Conservation (phyloP, 352 stramenopile genomes). For the Phytophthora multivora region DNA sequence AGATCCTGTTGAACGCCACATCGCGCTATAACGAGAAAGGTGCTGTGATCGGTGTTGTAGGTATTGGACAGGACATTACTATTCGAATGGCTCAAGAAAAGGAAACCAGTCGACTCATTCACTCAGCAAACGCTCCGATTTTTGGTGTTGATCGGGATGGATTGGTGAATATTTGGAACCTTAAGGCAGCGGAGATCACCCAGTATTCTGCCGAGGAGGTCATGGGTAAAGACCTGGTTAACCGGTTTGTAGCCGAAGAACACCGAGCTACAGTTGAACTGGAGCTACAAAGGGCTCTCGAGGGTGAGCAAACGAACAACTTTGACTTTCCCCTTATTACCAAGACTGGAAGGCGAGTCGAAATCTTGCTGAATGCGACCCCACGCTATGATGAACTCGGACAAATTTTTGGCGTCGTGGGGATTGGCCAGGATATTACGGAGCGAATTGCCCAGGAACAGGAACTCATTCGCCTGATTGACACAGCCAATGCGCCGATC, state of each 20-base stretch:
- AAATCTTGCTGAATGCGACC: slow-evolving; percentile 76
- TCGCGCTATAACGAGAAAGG: slow-evolving; percentile 62
- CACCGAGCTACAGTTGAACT: slow-evolving; percentile 30
- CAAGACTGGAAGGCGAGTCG: slow-evolving; percentile 46
- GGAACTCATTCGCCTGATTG: slow-evolving; percentile 68
- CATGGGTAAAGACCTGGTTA: slow-evolving; percentile 73
- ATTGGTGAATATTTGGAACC: slow-evolving; percentile 73
- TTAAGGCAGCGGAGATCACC: slow-evolving; percentile 76
- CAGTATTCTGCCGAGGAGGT: slow-evolving; percentile 82
- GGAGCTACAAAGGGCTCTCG: slow-evolving; percentile 44
- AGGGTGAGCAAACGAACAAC: slow-evolving; percentile 64
- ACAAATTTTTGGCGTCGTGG: slow-evolving; percentile 80
- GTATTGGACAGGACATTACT: slow-evolving; percentile 69
- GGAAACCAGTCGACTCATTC: slow-evolving; percentile 66
- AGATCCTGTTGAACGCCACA: slow-evolving; percentile 62
- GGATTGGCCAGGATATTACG: slow-evolving; percentile 81
- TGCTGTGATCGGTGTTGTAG: slow-evolving; percentile 61
- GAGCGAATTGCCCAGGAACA: slow-evolving; percentile 66
- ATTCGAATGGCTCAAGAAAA: slow-evolving; percentile 73
- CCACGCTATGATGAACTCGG: slow-evolving; percentile 65
- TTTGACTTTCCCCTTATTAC: slow-evolving; percentile 84
- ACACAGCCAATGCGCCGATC: slow-evolving; percentile 75
- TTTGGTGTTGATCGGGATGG: slow-evolving; percentile 72
- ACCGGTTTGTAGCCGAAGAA: slow-evolving; percentile 50
- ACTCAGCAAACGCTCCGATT: slow-evolving; percentile 75